A percentile compares a stretch with the other conserved stretches of the same genome.
phyloP scores from a whole-genome alignment of 78 protist species.

The Dictyostelium firmibasis region DNA sequence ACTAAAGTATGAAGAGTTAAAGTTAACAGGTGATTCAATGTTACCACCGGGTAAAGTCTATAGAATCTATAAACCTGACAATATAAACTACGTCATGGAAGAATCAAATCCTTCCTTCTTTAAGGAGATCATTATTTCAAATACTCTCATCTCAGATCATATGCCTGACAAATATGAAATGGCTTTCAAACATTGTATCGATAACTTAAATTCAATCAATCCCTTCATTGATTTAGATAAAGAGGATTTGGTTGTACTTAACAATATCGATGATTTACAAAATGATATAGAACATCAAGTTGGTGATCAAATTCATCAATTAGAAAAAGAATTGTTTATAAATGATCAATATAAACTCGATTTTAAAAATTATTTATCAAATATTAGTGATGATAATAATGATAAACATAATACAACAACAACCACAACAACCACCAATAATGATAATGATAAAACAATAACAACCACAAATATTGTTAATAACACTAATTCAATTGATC shows the following conservation, averaged over 20 bases:
- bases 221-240: neutral
- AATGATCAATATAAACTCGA: neutral
- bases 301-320: neutral
- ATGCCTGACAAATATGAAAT: constrained; percentile 78
- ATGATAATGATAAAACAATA: neutral
- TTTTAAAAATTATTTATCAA: neutral
- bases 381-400: neutral
- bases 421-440: neutral
- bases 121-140: constrained; percentile 70
- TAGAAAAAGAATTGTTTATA: neutral
- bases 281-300: neutral
- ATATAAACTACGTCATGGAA: constrained; percentile 48
- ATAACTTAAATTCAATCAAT: neutral
- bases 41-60: constrained; percentile 76
- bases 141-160: constrained; percentile 66
- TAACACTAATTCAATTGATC: neutral
- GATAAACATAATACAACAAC: neutral
- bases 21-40: neutral
- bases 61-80: constrained; percentile 56
- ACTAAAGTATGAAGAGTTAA: neutral
- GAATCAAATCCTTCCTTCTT: constrained; percentile 74
- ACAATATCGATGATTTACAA: neutral
- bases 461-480: neutral
- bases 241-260: neutral
- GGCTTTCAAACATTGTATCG: constrained; percentile 14